Base-by-base conservation (phyloP, 352 stramenopile species). In the Aphanomyces invadans region DNA sequence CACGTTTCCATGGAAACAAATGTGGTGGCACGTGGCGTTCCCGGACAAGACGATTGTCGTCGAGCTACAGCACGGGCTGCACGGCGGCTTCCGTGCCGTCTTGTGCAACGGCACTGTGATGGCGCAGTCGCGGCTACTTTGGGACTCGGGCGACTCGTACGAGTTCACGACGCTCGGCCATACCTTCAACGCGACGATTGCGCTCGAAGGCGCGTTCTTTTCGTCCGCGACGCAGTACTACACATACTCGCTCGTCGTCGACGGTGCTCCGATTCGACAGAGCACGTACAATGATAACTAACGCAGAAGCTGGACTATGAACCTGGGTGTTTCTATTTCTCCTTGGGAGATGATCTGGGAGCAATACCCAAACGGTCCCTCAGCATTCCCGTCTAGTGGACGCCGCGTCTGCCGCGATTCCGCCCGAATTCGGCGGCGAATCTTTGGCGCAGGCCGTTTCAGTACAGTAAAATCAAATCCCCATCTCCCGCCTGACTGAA, bases 1-100 rank as follows among this genome's bases (percentile, higher is more conserved):
- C 62, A 92, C 84, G 33, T 92, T 92, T 62, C 84, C 84, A 46
- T 92, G 84, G 84, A 92, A 92, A 62, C 84, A 92, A 61, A 72
- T 90, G 42, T 92, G 84, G 84, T 92, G 84, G 84, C 60, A 67
- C 60, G 29, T 67, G 11, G 81, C 90, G 55, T 83, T 92, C 45
- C 77, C 83, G 65, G 78, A 76, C 29, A 79, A 81, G 57, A 72
- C 70, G 42, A 78, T 90, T 73, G 83, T 74, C 29, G 75, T 92
- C 29, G 83, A 92, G 66, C 44, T 92, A 61, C 83, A 92, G 70
- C 83, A 92, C 57, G 83, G 80, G 19, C 72, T 92, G 5, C 81
- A 81, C 23, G 81, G 83, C 29, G 83, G 83, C 17, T 92, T 88
- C 59, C 82, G 82, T 42, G 80, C 75, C 11, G 81, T 92, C 42